Conservation (phyloP, 257 asterid genomes). For the Gentiana macrophylla region DNA sequence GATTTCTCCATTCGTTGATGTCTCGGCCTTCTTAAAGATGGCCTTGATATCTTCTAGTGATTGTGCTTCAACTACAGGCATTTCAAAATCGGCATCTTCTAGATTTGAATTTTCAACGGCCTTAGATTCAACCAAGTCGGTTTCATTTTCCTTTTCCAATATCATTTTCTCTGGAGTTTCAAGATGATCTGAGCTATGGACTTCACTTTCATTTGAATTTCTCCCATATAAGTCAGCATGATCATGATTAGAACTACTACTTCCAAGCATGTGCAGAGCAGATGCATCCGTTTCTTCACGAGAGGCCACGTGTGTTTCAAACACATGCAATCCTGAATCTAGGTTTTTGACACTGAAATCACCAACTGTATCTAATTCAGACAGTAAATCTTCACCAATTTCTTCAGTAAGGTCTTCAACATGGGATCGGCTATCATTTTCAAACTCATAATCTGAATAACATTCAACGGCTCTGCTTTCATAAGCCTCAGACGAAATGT, state of each 20-base stretch:
- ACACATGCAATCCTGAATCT: conserved; percentile 25
- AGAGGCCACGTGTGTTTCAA: conserved; percentile 21
- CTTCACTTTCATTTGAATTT: conserved; percentile 21
- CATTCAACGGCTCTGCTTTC: conserved; percentile 21
- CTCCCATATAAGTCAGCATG: conserved; percentile 17
- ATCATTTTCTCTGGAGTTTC: conserved; percentile 15
- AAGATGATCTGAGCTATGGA: conserved; percentile 15
- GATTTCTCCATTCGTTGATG: conserved; percentile 11
- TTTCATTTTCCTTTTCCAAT: conserved; percentile 8
- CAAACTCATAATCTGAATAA: conserved; percentile 15
- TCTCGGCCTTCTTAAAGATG: conserved; percentile 17
- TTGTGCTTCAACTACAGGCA: conserved; percentile 23
- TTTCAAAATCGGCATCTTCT: conserved; percentile 14
- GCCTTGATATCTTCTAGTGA: conserved; percentile 18
- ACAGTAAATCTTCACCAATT: conserved; percentile 59
- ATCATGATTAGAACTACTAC: conserved; percentile 12
- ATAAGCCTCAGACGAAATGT: conserved; percentile 25
- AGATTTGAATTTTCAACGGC: conserved; percentile 9
- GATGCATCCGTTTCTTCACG: conserved; percentile 19
- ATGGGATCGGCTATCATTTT: conserved; percentile 11
- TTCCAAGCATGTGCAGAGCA: conserved; percentile 18
- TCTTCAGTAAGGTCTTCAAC: conserved; percentile 53
- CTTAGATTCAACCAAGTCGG: conserved; percentile 7
- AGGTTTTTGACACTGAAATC: conserved; percentile 43
- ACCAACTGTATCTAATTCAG: conserved; percentile 65